These are phyloP conservation scores for Cercospora berteroae DNA, from an alignment of 2,329 filamentous ascomycete species.

Conservation along the genomic window DNA sequence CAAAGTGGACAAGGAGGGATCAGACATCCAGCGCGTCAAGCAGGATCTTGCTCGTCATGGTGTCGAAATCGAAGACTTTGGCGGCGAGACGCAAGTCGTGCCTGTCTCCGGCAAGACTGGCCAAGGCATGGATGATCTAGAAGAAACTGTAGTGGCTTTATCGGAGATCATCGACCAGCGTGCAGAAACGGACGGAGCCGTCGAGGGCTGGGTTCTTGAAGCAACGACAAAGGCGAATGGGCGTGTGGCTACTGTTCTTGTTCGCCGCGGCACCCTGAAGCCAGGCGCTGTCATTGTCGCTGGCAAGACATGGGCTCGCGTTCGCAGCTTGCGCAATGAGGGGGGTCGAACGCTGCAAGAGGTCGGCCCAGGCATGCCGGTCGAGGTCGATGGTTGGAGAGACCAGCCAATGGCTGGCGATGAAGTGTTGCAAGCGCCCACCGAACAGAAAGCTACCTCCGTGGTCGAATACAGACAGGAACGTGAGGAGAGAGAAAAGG, in stretches of 20 bases:
- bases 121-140: slow-evolving; percentile 82
- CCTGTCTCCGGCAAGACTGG: slow-evolving; percentile 92
- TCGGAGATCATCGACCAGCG: slow-evolving; percentile 89
- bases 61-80: slow-evolving; percentile 90
- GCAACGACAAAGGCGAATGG: slow-evolving; percentile 82
- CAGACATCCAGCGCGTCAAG: slow-evolving; percentile 80
- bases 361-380: slow-evolving; percentile 82
- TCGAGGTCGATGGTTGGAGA: slow-evolving; percentile 93
- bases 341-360: slow-evolving; percentile 68
- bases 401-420: slow-evolving; percentile 83
- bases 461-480: slow-evolving; percentile 76
- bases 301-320: slow-evolving; percentile 80
- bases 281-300: slow-evolving; percentile 82
- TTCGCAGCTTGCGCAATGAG: slow-evolving; percentile 84
- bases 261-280: slow-evolving; percentile 81
- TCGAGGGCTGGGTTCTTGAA: slow-evolving; percentile 93
- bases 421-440: slow-evolving; percentile 76
- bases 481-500: slow-evolving; percentile 64
- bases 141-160: slow-evolving; percentile 83
- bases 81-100: slow-evolving; percentile 90
- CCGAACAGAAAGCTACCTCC: slow-evolving; percentile 73
- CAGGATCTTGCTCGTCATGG: slow-evolving; percentile 78
- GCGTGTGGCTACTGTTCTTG: slow-evolving; percentile 81
- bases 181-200: slow-evolving; percentile 70
- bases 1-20: slow-evolving; percentile 88